Conservation (phyloP, 2,329 filamentous ascomycete species). For the Calonectria pauciramosa region DNA sequence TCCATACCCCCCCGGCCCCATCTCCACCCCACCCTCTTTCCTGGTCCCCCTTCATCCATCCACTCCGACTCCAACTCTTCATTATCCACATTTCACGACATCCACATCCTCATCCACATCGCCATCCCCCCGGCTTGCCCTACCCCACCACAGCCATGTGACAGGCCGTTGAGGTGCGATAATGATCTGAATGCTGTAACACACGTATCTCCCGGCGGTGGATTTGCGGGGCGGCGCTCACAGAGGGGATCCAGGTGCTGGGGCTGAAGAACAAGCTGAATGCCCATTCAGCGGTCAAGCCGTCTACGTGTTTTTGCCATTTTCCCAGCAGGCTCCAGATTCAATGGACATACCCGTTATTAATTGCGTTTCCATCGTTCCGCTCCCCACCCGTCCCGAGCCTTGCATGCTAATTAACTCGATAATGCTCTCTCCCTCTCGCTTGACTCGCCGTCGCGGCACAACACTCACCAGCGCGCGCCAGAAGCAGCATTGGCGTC, state of each 20-base stretch:
- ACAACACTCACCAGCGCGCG: slow-evolving; percentile 18
- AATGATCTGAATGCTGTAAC: slow-evolving; percentile 33
- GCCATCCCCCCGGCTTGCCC: slow-evolving; percentile 23
- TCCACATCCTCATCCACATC: slow-evolving; percentile 6
- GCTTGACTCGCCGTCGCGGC: slow-evolving; percentile 22
- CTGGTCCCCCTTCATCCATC: slow-evolving; percentile 1
- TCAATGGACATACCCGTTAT: slow-evolving; percentile 19
- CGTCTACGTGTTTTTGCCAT: background rate
- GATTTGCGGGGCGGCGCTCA: slow-evolving; percentile 23
- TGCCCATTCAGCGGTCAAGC: slow-evolving; percentile 40
- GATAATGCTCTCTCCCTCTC: slow-evolving; percentile 4
- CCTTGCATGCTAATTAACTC: background rate
- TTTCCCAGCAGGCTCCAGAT: slow-evolving; percentile 17
- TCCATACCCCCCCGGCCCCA: background rate
- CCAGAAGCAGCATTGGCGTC: slow-evolving; percentile 34
- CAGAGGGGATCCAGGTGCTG: slow-evolving; percentile 30
- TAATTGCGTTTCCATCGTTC: background rate
- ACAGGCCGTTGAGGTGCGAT: slow-evolving; percentile 40
- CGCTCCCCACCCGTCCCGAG: background rate
- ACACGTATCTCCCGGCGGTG: slow-evolving; percentile 32
- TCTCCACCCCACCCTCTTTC: slow-evolving; percentile 11
- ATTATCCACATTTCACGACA: slow-evolving; percentile 7
- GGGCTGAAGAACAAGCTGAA: slow-evolving; percentile 26
- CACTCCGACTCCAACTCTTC: slow-evolving; percentile 22
- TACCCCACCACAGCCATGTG: slow-evolving; percentile 40